Base-by-base conservation (phyloP, 441 rosid species). In the Euphorbia celastroides region DNA sequence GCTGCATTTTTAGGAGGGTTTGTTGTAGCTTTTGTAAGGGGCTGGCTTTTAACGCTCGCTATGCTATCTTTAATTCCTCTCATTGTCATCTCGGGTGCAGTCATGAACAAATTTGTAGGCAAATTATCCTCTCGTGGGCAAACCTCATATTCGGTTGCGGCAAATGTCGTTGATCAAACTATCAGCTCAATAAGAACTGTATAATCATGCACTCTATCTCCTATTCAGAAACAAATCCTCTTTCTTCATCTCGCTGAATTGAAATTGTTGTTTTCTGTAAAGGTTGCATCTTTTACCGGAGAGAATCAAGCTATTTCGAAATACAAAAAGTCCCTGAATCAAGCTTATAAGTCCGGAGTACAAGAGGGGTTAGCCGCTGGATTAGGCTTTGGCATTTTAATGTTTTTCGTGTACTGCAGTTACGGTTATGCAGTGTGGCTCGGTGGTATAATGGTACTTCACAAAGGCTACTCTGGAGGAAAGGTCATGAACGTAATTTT, bases 241-340 rank as follows among this genome's bases (percentile, higher is more conserved):
- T 36, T 36, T 36, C 42, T 7, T 2, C 12, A 36, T 34, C 38
- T 34, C 38, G 38, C 5, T 34, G 38, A 36, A 36, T 2, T 36
- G 12, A 1, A 36, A 36, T 36, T 9, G 2, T 36, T 31, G 3
- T 13, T 52, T 22, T 7, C 17, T 32, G 62, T 67, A 31, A 77
- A 88, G 95, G 95, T 90, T 68, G 97, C 90, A 22, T 88, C 94
- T n/a, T 86, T 86, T 69, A 83, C 91, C 0, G 93, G 95, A 58
- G 83, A 90, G 80, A 80, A 86, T 69, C 84, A 73, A 74, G 91
- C 89, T 19, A 57, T 86, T 42, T 78, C 64, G 22, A 79, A 71
- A 66, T 88, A 86, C 75, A 72, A 86, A 56, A 73, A 80, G 55
- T 82, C 67, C 64, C 82, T 88, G 69, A 75, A 66, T 17, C 74